Conservation (phyloP, 192 early-diverging fungal species). For the Backusella westeae region DNA sequence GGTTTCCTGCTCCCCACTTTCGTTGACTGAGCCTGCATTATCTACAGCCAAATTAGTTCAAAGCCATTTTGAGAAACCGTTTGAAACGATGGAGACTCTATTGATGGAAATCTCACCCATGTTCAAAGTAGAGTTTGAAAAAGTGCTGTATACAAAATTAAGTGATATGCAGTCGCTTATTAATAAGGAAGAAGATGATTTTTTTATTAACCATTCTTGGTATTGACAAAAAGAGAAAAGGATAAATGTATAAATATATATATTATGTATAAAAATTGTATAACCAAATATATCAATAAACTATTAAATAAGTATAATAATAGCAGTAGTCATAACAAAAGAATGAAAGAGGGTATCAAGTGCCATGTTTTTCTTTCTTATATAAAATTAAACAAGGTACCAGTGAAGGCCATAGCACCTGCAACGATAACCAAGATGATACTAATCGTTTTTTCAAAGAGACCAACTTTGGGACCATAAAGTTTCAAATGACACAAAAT, state of each 20-base stretch:
- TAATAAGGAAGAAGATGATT: not conserved
- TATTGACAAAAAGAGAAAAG: not conserved
- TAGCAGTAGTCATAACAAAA: not conserved
- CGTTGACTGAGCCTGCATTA: not conserved
- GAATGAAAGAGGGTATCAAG: constrained; percentile 1
- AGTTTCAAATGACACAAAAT: constrained; percentile 34
- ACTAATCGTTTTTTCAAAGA: constrained; percentile 9
- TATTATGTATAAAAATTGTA: not conserved
- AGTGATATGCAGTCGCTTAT: constrained; percentile 8
- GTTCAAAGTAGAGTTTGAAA: constrained; percentile 32
- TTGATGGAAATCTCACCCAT: constrained; percentile 31
- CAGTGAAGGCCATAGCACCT: constrained; percentile 25
- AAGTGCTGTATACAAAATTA: constrained; percentile 28
- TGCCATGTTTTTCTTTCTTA: not conserved
- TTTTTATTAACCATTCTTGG: not conserved
- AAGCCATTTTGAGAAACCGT: constrained; percentile 14
- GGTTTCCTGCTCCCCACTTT: not conserved
- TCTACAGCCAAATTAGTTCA: not conserved
- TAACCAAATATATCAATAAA: not conserved
- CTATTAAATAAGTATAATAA: not conserved
- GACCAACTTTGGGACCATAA: constrained; percentile 18
- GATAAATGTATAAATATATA: not conserved
- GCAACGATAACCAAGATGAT: constrained; percentile 18
- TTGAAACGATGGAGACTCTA: constrained; percentile 39
- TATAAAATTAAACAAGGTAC: constrained; percentile 34